Evolutionary conservation across 1,139 yeast species (phyloP).

Genomic region (Kurtzmaniella quercitrusa): DNA sequence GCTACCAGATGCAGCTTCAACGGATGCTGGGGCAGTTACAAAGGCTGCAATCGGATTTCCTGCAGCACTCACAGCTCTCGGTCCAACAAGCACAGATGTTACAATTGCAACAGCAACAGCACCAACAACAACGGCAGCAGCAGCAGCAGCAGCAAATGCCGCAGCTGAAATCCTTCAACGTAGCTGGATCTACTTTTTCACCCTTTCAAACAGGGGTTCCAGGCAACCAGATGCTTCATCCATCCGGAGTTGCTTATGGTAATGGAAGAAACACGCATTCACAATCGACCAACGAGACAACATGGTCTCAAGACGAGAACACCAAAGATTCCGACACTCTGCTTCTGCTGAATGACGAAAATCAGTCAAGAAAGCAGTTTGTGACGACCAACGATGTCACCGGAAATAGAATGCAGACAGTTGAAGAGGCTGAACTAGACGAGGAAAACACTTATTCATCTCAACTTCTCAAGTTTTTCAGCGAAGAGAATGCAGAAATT

Average conservation of each 20-base stretch:
- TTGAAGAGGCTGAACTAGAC: conserved; percentile 6
- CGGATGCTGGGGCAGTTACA: conserved; percentile 13
- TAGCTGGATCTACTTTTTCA: conserved; percentile 1
- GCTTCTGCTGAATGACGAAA: conserved; percentile 29
- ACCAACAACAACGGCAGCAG: conserved; percentile 11
- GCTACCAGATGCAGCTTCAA: conserved; percentile 11
- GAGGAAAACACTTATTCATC: conserved; percentile 48
- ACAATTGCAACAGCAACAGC: conserved; percentile 8
- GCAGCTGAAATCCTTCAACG: conserved; percentile 4
- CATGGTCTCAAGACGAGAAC: conserved; percentile 43
- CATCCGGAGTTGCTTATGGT: conserved; percentile 1
- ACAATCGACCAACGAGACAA: conserved; percentile 43
- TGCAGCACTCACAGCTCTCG: conserved; percentile 5
- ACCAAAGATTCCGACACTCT: conserved; percentile 42
- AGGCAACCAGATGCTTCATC: conserved; percentile 22
- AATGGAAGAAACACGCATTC: conserved; percentile 26
- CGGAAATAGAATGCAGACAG: conserved; percentile 2
- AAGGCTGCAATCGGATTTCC: conserved; percentile 14
- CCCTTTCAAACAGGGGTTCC: conserved; percentile 5
- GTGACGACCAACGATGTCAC: neutral
- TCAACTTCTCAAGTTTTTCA: conserved; percentile 55
- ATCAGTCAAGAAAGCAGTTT: conserved; percentile 8
- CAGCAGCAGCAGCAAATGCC: conserved; percentile 10
- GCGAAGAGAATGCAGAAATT: conserved; percentile 68
- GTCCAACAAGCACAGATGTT: conserved; percentile 1